phyloP scores from a whole-genome alignment of 768 basidiomycete species.

The Favolaschia claudopus region DNA sequence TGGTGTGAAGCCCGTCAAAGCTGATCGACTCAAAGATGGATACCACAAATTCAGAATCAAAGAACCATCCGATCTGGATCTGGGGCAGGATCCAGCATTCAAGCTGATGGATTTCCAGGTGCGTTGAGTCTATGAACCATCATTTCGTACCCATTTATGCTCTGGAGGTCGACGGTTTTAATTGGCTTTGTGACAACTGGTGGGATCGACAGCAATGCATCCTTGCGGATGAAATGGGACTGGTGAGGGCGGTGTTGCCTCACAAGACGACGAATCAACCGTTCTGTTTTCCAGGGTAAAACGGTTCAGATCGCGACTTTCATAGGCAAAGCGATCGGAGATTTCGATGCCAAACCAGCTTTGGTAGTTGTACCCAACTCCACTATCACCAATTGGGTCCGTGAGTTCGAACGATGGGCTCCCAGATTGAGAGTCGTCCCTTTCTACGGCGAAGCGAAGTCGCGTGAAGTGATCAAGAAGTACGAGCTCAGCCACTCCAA shows the following conservation, averaged over 20 bases:
- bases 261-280: not conserved
- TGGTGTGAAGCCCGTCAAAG: conserved; percentile 49
- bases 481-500: conserved; percentile 80
- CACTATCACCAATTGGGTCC: conserved; percentile 93
- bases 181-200: conserved; percentile 90
- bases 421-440: conserved; percentile 81
- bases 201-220: conserved; percentile 86
- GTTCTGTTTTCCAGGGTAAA: conserved; percentile 69
- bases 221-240: conserved; percentile 97
- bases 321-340: conserved; percentile 67
- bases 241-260: conserved; percentile 54
- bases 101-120: conserved; percentile 92
- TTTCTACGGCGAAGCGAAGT: conserved; percentile 81
- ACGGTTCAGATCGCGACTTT: conserved; percentile 93
- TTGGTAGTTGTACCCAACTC: conserved; percentile 97
- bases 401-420: conserved; percentile 92
- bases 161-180: conserved; percentile 75
- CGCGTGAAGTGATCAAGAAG: conserved; percentile 80
- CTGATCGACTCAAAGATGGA: conserved; percentile 62
- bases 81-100: conserved; percentile 70
- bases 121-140: conserved; percentile 27
- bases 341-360: conserved; percentile 73
- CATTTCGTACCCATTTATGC: not conserved
- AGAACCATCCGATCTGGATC: conserved; percentile 61
- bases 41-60: conserved; percentile 59